These are phyloP conservation scores for Phialemoniopsis sp. DNA, from an alignment of 2,329 filamentous ascomycete genomes.

Conservation along the genomic window DNA sequence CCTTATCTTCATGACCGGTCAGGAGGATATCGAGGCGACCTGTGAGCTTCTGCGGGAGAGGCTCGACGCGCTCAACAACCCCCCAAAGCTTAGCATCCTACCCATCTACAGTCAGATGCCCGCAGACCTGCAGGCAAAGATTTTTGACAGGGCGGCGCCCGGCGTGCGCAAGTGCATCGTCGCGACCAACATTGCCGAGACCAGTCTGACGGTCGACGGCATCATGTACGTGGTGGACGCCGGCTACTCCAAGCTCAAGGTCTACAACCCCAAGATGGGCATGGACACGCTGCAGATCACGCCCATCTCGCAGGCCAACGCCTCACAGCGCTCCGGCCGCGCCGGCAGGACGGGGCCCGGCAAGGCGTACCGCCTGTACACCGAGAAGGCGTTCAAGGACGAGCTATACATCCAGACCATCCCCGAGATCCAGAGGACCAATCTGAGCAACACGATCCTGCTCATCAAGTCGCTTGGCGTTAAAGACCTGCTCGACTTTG, in stretches of 20 bases:
- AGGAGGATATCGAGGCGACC: constrained; percentile 96
- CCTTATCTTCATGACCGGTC: constrained; percentile 97
- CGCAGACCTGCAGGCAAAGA: constrained; percentile 93
- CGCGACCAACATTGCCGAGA: constrained; percentile 97
- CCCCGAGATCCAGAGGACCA: constrained; percentile 95
- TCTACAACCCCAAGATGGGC: constrained; percentile 98
- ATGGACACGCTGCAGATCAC: constrained; percentile 99
- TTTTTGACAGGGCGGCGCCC: constrained; percentile 86
- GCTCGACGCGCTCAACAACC: constrained; percentile 84
- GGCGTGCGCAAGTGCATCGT: constrained; percentile 97
- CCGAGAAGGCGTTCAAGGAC: constrained; percentile 90
- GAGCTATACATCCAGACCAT: constrained; percentile 97
- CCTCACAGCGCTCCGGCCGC: constrained; percentile 86
- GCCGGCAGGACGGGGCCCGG: constrained; percentile 93
- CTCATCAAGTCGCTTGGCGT: constrained; percentile 93
- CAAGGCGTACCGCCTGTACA: constrained; percentile 91
- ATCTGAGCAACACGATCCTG: constrained; percentile 90
- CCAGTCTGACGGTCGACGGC: constrained; percentile 93
- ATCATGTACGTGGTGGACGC: constrained; percentile 99
- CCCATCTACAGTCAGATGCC: constrained; percentile 99
- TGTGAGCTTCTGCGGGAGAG: constrained; percentile 90
- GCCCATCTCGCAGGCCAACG: constrained; percentile 94
- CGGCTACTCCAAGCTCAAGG: constrained; percentile 95
- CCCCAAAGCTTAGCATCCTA: constrained; percentile 87
- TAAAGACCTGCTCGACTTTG: constrained; percentile 90